Conservation (phyloP, 2,329 filamentous ascomycete genomes). For the Ophiostoma tasmaniense region DNA sequence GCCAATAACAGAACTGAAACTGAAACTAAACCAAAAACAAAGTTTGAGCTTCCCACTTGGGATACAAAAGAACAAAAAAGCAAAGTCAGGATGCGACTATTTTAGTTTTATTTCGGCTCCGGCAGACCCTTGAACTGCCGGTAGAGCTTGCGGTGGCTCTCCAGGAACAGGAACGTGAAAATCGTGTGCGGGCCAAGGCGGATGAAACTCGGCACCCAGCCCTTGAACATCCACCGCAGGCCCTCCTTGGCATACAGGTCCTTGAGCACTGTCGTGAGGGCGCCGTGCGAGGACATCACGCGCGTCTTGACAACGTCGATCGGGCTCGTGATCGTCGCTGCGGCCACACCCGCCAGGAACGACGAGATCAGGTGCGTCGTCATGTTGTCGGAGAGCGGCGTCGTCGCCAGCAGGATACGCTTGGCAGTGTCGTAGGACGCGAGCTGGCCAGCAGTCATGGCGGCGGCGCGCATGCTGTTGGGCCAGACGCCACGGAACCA, state of each 20-base stretch:
- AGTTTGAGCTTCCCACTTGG: neutral
- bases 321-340: conserved; percentile 75
- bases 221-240: conserved; percentile 76
- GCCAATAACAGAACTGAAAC: neutral
- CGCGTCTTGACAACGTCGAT: conserved; percentile 86
- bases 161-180: conserved; percentile 76
- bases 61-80: neutral
- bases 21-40: neutral
- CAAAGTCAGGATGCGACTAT: neutral
- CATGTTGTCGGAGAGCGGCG: conserved; percentile 60
- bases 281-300: conserved; percentile 61
- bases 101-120: conserved; percentile 19
- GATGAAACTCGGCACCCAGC: conserved; percentile 73
- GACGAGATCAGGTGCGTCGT: conserved; percentile 70
- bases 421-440: conserved; percentile 83
- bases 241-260: conserved; percentile 66
- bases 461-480: conserved; percentile 70
- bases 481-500: conserved; percentile 82
- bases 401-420: conserved; percentile 55
- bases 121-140: conserved; percentile 42
- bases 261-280: conserved; percentile 50
- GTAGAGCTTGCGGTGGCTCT: conserved; percentile 77
- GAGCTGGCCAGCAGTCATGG: conserved; percentile 80
- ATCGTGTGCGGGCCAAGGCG: conserved; percentile 70
- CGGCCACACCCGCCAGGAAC: conserved; percentile 71